Conservation (phyloP, 2,329 filamentous ascomycete genomes). For the Fulvia fulva region DNA sequence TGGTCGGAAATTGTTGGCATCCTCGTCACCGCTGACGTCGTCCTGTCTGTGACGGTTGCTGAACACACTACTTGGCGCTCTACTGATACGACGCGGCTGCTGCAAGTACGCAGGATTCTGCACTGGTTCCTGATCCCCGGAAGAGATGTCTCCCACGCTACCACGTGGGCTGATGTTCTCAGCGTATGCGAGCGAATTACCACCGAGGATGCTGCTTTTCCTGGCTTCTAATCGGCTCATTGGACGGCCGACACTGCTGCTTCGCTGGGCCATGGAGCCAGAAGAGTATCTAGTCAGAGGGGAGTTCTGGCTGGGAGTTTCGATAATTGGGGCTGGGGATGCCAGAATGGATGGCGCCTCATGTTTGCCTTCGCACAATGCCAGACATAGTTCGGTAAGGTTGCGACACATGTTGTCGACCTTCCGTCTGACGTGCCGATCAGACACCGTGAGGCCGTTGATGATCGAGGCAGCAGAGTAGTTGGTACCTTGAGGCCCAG, state of each 20-base stretch:
- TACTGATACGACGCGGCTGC: constrained; percentile 29
- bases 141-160: constrained; percentile 24
- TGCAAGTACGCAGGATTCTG: constrained; percentile 25
- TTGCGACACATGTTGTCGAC: constrained; percentile 90
- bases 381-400: constrained; percentile 86
- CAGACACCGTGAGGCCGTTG: constrained; percentile 60
- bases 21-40: constrained; percentile 31
- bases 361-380: constrained; percentile 52
- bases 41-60: constrained; percentile 31
- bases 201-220: constrained; percentile 35
- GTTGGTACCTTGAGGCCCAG: constrained; percentile 58
- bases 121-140: constrained; percentile 27
- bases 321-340: constrained; percentile 19
- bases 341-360: constrained; percentile 21
- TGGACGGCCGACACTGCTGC: constrained; percentile 29
- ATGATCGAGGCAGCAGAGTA: constrained; percentile 64
- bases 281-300: constrained; percentile 9
- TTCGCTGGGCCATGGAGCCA: background rate
- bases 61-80: constrained; percentile 38
- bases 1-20: constrained; percentile 41
- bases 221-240: constrained; percentile 44
- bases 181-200: constrained; percentile 12
- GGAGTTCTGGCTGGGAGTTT: constrained; percentile 10
- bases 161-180: constrained; percentile 31
- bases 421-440: constrained; percentile 83